Evolutionary conservation across 352 stramenopile genomes (phyloP).

Genomic region (Globisporangium irregulare): DNA sequence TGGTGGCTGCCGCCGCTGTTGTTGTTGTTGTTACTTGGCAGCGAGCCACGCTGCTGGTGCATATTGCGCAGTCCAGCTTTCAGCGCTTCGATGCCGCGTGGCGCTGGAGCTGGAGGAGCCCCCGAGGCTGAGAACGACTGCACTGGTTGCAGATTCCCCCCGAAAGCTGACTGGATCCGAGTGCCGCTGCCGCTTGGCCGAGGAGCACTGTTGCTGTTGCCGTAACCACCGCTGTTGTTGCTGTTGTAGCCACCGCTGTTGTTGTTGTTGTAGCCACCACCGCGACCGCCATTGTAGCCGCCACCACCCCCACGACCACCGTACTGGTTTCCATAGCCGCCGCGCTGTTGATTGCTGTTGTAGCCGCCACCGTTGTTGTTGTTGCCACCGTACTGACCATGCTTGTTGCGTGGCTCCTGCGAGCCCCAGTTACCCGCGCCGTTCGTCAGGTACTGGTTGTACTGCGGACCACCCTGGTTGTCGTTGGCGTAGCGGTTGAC

Average conservation of each 20-base stretch:
- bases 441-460: slow-evolving; percentile 79
- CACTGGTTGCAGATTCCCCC: slow-evolving; percentile 42
- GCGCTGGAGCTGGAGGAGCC: slow-evolving; percentile 30
- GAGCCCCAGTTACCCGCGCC: slow-evolving; percentile 76
- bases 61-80: slow-evolving; percentile 84
- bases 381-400: slow-evolving; percentile 44
- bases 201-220: slow-evolving; percentile 8
- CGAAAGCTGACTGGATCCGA: slow-evolving; percentile 67
- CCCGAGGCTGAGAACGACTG: slow-evolving; percentile 49
- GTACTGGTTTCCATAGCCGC: slow-evolving; percentile 25
- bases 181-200: slow-evolving; percentile 10
- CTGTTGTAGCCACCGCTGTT: slow-evolving; percentile 17
- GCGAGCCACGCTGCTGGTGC: slow-evolving; percentile 63
- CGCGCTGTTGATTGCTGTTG: slow-evolving; percentile 21
- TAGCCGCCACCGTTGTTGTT: slow-evolving; percentile 28
- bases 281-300: slow-evolving; percentile 19
- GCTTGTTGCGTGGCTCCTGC: slow-evolving; percentile 77
- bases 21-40: slow-evolving; percentile 11
- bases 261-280: slow-evolving; percentile 6
- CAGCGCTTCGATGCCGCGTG: slow-evolving; percentile 63
- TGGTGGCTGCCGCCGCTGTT: slow-evolving; percentile 13
- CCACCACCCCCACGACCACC: slow-evolving; percentile 21
- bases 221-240: slow-evolving; percentile 20
- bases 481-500: slow-evolving; percentile 46
- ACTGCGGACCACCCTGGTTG: slow-evolving; percentile 36